Conservation (phyloP, 2,329 filamentous ascomycete genomes). For the Dothideomycetes sp. region DNA sequence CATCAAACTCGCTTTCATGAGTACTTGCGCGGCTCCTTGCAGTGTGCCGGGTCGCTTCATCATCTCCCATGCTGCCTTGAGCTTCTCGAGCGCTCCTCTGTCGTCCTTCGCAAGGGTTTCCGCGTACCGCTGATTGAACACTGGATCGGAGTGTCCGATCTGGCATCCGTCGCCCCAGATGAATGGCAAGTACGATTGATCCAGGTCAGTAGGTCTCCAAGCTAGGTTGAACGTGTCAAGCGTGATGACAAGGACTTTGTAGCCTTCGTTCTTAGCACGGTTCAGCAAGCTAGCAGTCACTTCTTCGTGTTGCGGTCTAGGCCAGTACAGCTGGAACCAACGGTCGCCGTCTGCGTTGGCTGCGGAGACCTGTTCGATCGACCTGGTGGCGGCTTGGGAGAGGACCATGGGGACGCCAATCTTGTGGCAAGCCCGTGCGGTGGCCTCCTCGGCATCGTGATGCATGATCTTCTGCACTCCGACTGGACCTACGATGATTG, state of each 20-base stretch:
- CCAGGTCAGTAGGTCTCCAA: slow-evolving; percentile 46
- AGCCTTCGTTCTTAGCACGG: slow-evolving; percentile 52
- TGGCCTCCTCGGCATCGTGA: slow-evolving; percentile 51
- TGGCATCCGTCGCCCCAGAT: slow-evolving; percentile 38
- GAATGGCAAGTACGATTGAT: slow-evolving; percentile 10
- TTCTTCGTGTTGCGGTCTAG: slow-evolving; percentile 50
- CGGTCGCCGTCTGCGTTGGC: slow-evolving; percentile 41
- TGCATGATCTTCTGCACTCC: slow-evolving; percentile 62
- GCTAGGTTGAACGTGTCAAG: slow-evolving; percentile 59
- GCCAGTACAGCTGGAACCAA: slow-evolving; percentile 73
- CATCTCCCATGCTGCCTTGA: background rate
- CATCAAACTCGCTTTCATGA: background rate
- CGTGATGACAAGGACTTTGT: slow-evolving; percentile 57
- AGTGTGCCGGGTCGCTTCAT: background rate
- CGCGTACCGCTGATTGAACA: slow-evolving; percentile 49
- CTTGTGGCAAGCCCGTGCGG: slow-evolving; percentile 50
- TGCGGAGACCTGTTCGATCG: slow-evolving; percentile 55
- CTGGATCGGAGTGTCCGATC: slow-evolving; percentile 56
- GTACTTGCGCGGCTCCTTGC: background rate
- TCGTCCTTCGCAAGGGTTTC: slow-evolving; percentile 26
- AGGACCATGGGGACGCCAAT: slow-evolving; percentile 55
- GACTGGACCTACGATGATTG: slow-evolving; percentile 54
- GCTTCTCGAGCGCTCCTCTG: slow-evolving; percentile 39
- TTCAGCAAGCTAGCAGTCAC: slow-evolving; percentile 54
- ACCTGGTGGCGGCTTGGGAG: slow-evolving; percentile 51